Conservation (phyloP, 2,329 filamentous ascomycete genomes). For the Chrysoporthe cubensis region DNA sequence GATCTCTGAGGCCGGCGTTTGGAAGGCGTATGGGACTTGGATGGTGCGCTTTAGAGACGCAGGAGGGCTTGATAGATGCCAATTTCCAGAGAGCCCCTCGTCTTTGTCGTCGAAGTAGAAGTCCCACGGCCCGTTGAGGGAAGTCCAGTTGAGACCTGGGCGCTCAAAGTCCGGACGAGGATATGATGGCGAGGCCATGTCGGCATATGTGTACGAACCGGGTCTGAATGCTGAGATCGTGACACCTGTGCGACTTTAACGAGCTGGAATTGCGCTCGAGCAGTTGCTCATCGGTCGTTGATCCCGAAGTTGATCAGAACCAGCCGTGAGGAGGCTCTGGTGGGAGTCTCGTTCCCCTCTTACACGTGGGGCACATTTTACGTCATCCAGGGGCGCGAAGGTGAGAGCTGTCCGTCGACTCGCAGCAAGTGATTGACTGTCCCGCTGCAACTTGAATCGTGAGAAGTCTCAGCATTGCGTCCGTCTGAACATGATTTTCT, state of each 20-base stretch:
- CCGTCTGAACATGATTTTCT: not conserved
- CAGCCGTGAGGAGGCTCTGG: too few species aligned
- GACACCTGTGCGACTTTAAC: not conserved
- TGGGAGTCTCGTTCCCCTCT: conserved; percentile 5
- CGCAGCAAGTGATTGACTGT: too few species aligned
- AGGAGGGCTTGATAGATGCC: conserved; percentile 58
- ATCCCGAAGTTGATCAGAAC: not conserved
- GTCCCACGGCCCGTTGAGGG: conserved; percentile 66
- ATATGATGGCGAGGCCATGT: conserved; percentile 42
- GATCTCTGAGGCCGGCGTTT: conserved; percentile 66
- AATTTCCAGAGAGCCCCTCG: conserved; percentile 54
- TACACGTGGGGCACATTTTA: conserved; percentile 25
- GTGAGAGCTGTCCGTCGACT: conserved; percentile 10
- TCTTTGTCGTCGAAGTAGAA: conserved; percentile 70
- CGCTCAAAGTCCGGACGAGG: conserved; percentile 69
- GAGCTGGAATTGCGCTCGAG: not conserved
- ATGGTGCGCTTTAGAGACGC: conserved; percentile 56
- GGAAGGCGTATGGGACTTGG: conserved; percentile 68
- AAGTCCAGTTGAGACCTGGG: conserved; percentile 57
- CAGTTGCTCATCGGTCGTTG: not conserved
- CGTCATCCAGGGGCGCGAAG: conserved; percentile 19
- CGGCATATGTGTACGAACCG: not conserved
- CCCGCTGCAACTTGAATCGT: not conserved
- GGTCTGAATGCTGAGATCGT: not conserved
- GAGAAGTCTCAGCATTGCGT: not conserved